Evolutionary conservation across 768 basidiomycete species (phyloP).

Genomic region (Candolleomyces eurysporus): DNA sequence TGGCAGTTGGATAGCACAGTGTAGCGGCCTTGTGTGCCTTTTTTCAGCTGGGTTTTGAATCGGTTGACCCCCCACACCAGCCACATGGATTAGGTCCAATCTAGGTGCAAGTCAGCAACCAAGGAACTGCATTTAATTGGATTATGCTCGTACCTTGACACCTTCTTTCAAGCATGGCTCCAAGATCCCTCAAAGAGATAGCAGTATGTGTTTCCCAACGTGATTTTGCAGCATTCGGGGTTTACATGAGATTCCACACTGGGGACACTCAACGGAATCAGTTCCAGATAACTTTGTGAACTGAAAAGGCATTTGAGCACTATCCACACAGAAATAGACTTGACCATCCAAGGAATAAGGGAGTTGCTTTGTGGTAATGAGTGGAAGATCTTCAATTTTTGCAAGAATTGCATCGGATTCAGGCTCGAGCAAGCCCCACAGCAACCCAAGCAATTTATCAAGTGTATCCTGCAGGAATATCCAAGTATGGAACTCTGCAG

Average conservation of each 20-base stretch:
- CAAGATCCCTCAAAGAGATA: not conserved
- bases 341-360: not conserved
- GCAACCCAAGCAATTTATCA: not conserved
- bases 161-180: too few species aligned
- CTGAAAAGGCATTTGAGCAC: too few species aligned
- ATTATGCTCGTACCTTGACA: too few species aligned
- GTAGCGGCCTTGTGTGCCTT: not conserved
- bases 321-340: too few species aligned
- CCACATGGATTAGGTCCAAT: conserved; percentile 13
- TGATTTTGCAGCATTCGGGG: conserved; percentile 13
- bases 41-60: not conserved
- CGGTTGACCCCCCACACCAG: conserved; percentile 4
- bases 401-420: not conserved
- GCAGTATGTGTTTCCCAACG: conserved; percentile 15
- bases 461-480: not conserved
- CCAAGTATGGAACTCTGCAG: not conserved
- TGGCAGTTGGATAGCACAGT: not conserved
- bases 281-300: conserved; percentile 1
- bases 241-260: not conserved
- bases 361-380: not conserved
- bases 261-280: not conserved
- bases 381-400: not conserved
- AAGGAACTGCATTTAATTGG: too few species aligned
- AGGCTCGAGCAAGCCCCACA: not conserved
- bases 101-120: not conserved